Evolutionary conservation across 163 green algal genomes (phyloP).

Genomic region (Scenedesmus sp.): DNA sequence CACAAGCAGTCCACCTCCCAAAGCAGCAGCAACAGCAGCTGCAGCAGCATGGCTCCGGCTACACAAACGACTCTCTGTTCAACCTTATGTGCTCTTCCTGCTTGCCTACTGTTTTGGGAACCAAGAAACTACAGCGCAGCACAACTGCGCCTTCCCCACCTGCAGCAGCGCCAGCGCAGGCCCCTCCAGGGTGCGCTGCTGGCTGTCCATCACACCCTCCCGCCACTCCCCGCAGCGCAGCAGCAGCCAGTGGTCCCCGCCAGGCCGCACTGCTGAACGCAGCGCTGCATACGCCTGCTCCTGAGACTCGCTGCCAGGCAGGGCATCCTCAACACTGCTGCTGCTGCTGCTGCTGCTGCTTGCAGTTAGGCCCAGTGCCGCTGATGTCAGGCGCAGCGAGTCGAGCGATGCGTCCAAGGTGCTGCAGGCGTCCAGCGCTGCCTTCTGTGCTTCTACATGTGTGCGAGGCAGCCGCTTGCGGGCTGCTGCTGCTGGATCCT

Average conservation of each 20-base stretch:
- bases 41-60: background rate
- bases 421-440: background rate
- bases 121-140: too few species aligned
- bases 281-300: background rate
- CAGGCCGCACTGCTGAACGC: background rate
- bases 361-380: background rate
- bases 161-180: background rate
- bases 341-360: slow-evolving; percentile 6
- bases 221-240: background rate
- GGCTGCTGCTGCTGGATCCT: background rate
- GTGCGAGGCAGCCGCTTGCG: background rate
- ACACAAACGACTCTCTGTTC: background rate
- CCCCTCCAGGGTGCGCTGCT: background rate
- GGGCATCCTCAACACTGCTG: background rate
- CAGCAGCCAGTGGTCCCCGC: slow-evolving; percentile 3
- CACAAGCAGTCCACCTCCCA: too few species aligned
- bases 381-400: background rate
- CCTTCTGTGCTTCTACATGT: background rate
- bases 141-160: background rate
- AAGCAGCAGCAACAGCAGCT: background rate
- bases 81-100: background rate
- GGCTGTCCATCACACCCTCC: background rate
- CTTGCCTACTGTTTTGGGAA: background rate
- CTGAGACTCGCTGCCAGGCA: background rate
- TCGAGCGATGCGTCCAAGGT: background rate